phyloP scores from a whole-genome alignment of 2,329 filamentous ascomycete genomes.

The Aureobasidium sp. region DNA sequence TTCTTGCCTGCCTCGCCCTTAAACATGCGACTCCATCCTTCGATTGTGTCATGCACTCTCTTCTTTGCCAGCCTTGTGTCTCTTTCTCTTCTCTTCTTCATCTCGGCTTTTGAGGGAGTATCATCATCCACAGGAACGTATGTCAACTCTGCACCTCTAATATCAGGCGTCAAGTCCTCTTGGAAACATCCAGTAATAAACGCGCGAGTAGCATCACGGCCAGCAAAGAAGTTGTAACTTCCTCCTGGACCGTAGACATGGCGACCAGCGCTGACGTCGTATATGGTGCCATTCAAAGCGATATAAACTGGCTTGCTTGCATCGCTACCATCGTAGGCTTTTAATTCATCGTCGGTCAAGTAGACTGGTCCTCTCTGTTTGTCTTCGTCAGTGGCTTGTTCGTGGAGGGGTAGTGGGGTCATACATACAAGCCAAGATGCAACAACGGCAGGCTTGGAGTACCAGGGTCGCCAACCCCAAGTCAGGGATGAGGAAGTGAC shows the following conservation, averaged over 20 bases:
- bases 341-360: slow-evolving; percentile 69
- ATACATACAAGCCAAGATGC: slow-evolving; percentile 53
- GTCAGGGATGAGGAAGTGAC: slow-evolving; percentile 47
- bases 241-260: slow-evolving; percentile 60
- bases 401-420: background rate
- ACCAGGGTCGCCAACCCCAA: slow-evolving; percentile 63
- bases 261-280: slow-evolving; percentile 64
- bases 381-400: background rate
- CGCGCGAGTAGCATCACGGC: slow-evolving; percentile 75
- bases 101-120: slow-evolving; percentile 28
- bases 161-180: slow-evolving; percentile 74
- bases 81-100: slow-evolving; percentile 49
- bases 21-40: slow-evolving; percentile 82
- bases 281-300: slow-evolving; percentile 80
- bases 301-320: slow-evolving; percentile 74
- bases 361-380: slow-evolving; percentile 50
- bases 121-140: slow-evolving; percentile 56
- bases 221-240: slow-evolving; percentile 79
- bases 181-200: slow-evolving; percentile 92
- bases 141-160: slow-evolving; percentile 82
- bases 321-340: slow-evolving; percentile 70
- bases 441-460: slow-evolving; percentile 51
- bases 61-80: slow-evolving; percentile 60
- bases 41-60: slow-evolving; percentile 60
- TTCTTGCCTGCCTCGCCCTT: slow-evolving; percentile 56